A percentile compares a stretch with the other conserved stretches of the same genome.
These are phyloP conservation scores for Agrostemma githago DNA, from an alignment of 148 eudicot genomes.

Conservation along the genomic window DNA sequence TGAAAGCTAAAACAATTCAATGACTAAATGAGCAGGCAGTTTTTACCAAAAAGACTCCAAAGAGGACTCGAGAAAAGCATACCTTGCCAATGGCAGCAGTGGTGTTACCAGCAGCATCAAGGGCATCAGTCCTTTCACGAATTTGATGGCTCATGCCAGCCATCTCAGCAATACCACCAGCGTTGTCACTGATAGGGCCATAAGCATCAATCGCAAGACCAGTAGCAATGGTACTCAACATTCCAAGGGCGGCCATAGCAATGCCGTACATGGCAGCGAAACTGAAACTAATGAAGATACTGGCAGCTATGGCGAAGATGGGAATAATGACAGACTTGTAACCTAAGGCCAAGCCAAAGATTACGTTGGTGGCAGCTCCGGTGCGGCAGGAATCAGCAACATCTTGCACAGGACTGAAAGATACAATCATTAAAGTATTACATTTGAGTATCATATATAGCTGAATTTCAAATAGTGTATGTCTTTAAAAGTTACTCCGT, in stretches of 20 bases:
- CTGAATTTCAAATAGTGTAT: not conserved
- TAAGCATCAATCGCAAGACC: constrained; percentile 88
- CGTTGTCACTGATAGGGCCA: constrained; percentile 94
- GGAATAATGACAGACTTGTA: constrained; percentile 86
- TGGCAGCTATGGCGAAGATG: constrained; percentile 74
- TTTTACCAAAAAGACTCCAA: not conserved
- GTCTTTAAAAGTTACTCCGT: not conserved
- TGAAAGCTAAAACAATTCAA: not conserved
- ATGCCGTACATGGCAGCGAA: constrained; percentile 92
- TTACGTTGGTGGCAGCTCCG: constrained; percentile 90
- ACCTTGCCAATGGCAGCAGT: constrained; percentile 96
- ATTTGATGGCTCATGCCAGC: constrained; percentile 88
- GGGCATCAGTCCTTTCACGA: constrained; percentile 90
- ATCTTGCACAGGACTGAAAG: constrained; percentile 82
- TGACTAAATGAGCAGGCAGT: not conserved
- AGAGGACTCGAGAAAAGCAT: not conserved
- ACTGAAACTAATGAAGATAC: constrained; percentile 71
- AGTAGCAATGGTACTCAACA: constrained; percentile 89
- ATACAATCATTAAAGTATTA: not conserved
- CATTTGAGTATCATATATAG: not conserved
- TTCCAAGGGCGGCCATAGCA: constrained; percentile 88
- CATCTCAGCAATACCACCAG: constrained; percentile 96
- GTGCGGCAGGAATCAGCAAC: constrained; percentile 91
- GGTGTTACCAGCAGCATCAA: constrained; percentile 94
- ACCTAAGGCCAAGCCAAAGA: constrained; percentile 82